Evolutionary conservation across 306 rosid genomes (phyloP).

Genomic region (Cicer cuneatum): DNA sequence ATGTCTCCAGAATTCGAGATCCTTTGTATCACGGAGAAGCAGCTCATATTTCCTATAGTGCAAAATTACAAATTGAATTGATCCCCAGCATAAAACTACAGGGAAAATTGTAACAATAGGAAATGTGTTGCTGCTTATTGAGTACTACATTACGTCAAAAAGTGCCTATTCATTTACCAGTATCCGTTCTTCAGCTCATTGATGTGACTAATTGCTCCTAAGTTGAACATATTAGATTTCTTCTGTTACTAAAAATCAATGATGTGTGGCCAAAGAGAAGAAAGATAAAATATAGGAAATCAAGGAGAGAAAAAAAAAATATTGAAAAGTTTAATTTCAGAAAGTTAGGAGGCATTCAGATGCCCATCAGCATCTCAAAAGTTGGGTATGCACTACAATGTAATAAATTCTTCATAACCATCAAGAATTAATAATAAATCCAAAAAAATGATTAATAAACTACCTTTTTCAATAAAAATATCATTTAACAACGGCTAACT

Average conservation of each 20-base stretch:
- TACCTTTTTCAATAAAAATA: slow-evolving; percentile 21
- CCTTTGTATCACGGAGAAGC: neutral
- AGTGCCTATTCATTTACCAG: slow-evolving; percentile 4
- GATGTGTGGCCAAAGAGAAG: slow-evolving; percentile 6
- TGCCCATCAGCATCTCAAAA: slow-evolving; percentile 33
- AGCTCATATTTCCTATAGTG: neutral
- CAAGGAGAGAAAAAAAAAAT: neutral
- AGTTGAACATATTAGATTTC: slow-evolving; percentile 4
- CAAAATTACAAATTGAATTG: slow-evolving; percentile 11
- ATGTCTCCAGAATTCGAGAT: neutral
- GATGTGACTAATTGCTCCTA: slow-evolving; percentile 19
- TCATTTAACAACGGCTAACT: slow-evolving; percentile 26
- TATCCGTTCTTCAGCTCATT: slow-evolving; percentile 1
- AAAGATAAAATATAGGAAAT: slow-evolving; percentile 18
- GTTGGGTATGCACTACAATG: slow-evolving; percentile 18
- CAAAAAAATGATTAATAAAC: neutral
- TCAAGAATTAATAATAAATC: slow-evolving; percentile 36
- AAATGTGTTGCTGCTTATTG: slow-evolving; percentile 17
- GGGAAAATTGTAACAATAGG: slow-evolving; percentile 13
- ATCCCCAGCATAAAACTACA: slow-evolving; percentile 18
- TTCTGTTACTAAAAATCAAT: neutral
- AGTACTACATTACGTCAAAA: slow-evolving; percentile 22
- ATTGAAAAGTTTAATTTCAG: neutral
- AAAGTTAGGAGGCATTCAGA: slow-evolving; percentile 10
- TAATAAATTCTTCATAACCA: slow-evolving; percentile 10